Percentiles rank a stretch among this genome's conserved stretches.
These are phyloP conservation scores for Ceriops tagal DNA, from an alignment of 345 rosid genomes.

Conservation along the genomic window DNA sequence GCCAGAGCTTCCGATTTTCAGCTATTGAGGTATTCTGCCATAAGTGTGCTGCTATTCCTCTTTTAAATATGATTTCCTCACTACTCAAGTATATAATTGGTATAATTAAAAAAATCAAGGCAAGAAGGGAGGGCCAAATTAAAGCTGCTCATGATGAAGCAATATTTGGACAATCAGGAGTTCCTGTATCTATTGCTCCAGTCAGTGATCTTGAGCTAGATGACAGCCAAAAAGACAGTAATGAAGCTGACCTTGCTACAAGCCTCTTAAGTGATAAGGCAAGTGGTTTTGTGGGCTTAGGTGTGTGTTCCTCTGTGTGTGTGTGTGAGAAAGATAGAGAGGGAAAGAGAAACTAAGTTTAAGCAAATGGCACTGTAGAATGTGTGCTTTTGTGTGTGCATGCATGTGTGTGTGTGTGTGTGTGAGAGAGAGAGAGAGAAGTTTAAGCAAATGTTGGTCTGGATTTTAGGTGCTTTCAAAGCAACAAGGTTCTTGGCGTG, in stretches of 20 bases:
- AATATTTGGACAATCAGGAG: slow-evolving; percentile 73
- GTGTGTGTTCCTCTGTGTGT: neutral
- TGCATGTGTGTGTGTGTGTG: neutral
- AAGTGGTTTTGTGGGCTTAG: neutral
- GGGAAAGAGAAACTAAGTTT: neutral
- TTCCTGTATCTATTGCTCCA: slow-evolving; percentile 21
- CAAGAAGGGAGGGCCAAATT: slow-evolving; percentile 66
- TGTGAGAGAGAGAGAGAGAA: slow-evolving; percentile 5
- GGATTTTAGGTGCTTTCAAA: slow-evolving; percentile 70
- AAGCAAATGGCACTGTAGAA: slow-evolving; percentile 60
- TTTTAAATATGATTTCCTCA: no score
- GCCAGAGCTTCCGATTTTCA: slow-evolving; percentile 81
- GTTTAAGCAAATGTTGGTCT: neutral
- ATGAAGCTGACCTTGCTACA: slow-evolving; percentile 28
- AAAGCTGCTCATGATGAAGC: slow-evolving; percentile 86
- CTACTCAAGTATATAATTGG: neutral
- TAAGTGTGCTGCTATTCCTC: neutral
- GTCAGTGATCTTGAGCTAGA: slow-evolving; percentile 38
- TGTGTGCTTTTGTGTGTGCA: no score
- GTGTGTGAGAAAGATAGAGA: neutral
- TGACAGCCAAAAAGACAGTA: slow-evolving; percentile 31
- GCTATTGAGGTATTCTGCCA: slow-evolving; percentile 57
- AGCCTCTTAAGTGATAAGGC: slow-evolving; percentile 83
- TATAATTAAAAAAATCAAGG: slow-evolving; percentile 33
- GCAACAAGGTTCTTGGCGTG: slow-evolving; percentile 97